These are phyloP conservation scores for Candolleomyces efflorescens DNA, from an alignment of 768 basidiomycete species.

Conservation along the genomic window DNA sequence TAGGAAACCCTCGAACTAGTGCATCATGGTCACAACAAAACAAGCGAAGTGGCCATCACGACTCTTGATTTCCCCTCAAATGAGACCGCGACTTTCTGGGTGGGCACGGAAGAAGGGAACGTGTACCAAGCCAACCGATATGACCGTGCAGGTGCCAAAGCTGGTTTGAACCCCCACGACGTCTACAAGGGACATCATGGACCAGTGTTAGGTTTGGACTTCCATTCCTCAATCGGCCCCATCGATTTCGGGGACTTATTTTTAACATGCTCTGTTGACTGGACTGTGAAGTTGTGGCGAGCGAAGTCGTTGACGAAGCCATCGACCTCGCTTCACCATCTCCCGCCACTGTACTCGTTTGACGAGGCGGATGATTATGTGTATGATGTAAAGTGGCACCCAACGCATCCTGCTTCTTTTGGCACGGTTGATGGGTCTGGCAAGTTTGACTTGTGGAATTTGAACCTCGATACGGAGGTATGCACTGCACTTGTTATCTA, in stretches of 20 bases:
- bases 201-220: slow-evolving; percentile 91
- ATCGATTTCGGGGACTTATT: slow-evolving; percentile 97
- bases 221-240: slow-evolving; percentile 88
- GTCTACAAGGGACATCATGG: slow-evolving; percentile 92
- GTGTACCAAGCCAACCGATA: slow-evolving; percentile 96
- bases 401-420: slow-evolving; percentile 90
- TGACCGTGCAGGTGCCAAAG: slow-evolving; percentile 95
- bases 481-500: slow-evolving; percentile 20
- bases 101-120: slow-evolving; percentile 97
- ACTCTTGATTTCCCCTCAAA: slow-evolving; percentile 92
- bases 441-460: slow-evolving; percentile 95
- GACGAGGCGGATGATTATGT: slow-evolving; percentile 99
- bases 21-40: slow-evolving; percentile 92
- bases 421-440: slow-evolving; percentile 93
- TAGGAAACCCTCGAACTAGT: slow-evolving; percentile 93
- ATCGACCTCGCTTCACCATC: slow-evolving; percentile 50
- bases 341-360: slow-evolving; percentile 87
- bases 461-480: slow-evolving; percentile 96
- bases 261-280: slow-evolving; percentile 89
- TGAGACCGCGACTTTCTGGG: slow-evolving; percentile 96
- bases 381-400: slow-evolving; percentile 98
- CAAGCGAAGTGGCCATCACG: slow-evolving; percentile 94
- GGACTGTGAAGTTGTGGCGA: slow-evolving; percentile 98
- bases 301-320: slow-evolving; percentile 75
- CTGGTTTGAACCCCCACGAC: slow-evolving; percentile 90